phyloP scores from a whole-genome alignment of 2,329 filamentous ascomycete genomes.

The Paraphoma sp. region DNA sequence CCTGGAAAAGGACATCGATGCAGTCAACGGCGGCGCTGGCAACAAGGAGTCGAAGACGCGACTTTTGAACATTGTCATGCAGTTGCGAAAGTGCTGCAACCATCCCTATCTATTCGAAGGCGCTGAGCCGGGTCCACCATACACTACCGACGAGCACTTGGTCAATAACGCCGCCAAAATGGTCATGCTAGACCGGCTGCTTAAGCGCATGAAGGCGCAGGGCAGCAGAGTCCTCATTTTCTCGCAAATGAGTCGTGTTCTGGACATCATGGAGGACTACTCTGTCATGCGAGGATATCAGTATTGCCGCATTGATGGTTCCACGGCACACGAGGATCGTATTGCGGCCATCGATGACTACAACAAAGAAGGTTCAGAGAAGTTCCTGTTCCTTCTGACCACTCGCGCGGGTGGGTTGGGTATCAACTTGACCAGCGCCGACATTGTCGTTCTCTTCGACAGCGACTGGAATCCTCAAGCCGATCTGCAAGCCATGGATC shows the following conservation, averaged over 20 bases:
- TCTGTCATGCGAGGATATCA: conserved; percentile 94
- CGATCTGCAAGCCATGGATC: conserved; percentile 98
- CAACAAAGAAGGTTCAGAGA: conserved; percentile 90
- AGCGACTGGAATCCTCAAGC: conserved; percentile 99
- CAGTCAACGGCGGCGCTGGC: conserved; percentile 93
- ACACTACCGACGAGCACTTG: conserved; percentile 96
- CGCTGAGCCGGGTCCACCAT: conserved; percentile 94
- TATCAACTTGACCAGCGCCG: conserved; percentile 93
- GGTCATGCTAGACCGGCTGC: conserved; percentile 91
- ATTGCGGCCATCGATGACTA: conserved; percentile 98
- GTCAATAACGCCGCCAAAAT: conserved; percentile 96
- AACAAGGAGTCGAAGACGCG: conserved; percentile 98
- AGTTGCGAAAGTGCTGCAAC: conserved; percentile 97
- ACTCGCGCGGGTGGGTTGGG: conserved; percentile 94
- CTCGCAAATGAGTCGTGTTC: conserved; percentile 96
- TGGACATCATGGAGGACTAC: conserved; percentile 98
- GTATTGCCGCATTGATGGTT: conserved; percentile 96
- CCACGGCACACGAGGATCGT: conserved; percentile 95
- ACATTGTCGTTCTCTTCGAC: conserved; percentile 96
- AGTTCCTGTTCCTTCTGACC: conserved; percentile 90
- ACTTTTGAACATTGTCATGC: conserved; percentile 98
- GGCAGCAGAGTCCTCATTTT: conserved; percentile 98
- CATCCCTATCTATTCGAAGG: conserved; percentile 98
- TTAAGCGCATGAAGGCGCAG: conserved; percentile 81
- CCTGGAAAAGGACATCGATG: conserved; percentile 97